Evolutionary conservation across 192 early-diverging fungal genomes (phyloP), one percentile per base, ranked within the genome.

Genomic region (Radiomyces spectabilis): DNA sequence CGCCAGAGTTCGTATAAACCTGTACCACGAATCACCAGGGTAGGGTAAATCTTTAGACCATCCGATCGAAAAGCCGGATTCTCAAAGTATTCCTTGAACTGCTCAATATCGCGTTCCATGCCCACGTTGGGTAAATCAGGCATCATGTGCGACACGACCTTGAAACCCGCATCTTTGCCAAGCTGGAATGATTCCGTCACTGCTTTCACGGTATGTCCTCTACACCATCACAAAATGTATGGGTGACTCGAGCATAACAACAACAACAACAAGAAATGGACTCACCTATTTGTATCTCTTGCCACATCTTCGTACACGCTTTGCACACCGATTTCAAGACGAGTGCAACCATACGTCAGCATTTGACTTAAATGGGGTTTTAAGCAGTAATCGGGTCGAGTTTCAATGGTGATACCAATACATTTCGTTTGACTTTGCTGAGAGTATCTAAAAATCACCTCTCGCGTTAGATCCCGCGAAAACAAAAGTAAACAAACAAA

Each of bases 131-230:
- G 95, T 50, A 99, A 73, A 75, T 99, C 95, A 8, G 97, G 97
- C 97, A 99, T 99, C 97, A 99, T 99, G 55, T 99, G 97, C 13
- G 95, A 85, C 8, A 99, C 97, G 0, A 99, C 87, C 64, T 99
- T 99, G 78, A 93, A 99, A 9, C 97, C 97, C 16, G 94, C 88
- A 58, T 99, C 97, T 69, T 99, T 99, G 53, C 89, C 88, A 45
- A 99, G 71, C 39, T 98, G 95, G 68, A 99, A 99, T 15, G 91
- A 91, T 69, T 99, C 97, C 61, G 86, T 91, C 0, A 99, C 97
- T 1, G 97, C 93, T 46, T 89, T 91, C 49, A 99, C 97, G 13
- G 97, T 99, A 63, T 99, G 97, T 27, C 97, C 97, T 34, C 88
- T 76, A 38, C n/a, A 4, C 15, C 18, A 41, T 45, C 13, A 24